Conservation (phyloP, 345 rosid species). For the Boechera retrofracta region DNA sequence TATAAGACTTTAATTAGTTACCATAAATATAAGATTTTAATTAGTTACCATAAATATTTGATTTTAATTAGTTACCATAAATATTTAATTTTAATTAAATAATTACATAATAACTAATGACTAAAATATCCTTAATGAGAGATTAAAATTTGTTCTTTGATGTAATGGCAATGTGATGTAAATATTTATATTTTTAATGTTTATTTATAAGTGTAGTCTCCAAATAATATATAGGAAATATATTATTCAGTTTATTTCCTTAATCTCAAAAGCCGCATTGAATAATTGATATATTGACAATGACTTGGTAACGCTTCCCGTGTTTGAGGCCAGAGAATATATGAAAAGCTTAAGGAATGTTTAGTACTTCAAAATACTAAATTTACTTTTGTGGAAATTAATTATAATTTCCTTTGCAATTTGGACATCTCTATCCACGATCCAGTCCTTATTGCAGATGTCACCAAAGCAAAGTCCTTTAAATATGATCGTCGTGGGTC, state of each 20-base stretch:
- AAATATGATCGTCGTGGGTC: neutral
- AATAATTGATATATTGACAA: neutral
- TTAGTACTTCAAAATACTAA: neutral
- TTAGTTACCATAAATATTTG: no score
- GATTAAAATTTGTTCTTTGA: no score
- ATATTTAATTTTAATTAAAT: no score
- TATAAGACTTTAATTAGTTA: no score
- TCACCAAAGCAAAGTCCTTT: constrained; percentile 20
- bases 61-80: no score
- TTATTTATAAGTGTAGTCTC: no score
- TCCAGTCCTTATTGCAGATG: neutral
- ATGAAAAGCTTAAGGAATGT: neutral
- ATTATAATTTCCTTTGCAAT: neutral
- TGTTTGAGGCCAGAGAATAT: constrained; percentile 8
- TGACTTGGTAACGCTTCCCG: neutral
- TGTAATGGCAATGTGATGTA: no score
- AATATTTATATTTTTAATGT: no score
- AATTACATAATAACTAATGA: no score
- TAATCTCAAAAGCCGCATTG: neutral
- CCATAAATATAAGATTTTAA: no score
- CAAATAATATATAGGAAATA: neutral
- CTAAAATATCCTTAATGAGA: no score
- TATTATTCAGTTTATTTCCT: neutral
- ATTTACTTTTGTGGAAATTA: neutral
- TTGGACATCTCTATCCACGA: constrained; percentile 20